A percentile compares a stretch with the other conserved stretches of the same genome.
These are phyloP conservation scores for Cornus controversa DNA, from an alignment of 148 eudicot species.

Conservation along the genomic window DNA sequence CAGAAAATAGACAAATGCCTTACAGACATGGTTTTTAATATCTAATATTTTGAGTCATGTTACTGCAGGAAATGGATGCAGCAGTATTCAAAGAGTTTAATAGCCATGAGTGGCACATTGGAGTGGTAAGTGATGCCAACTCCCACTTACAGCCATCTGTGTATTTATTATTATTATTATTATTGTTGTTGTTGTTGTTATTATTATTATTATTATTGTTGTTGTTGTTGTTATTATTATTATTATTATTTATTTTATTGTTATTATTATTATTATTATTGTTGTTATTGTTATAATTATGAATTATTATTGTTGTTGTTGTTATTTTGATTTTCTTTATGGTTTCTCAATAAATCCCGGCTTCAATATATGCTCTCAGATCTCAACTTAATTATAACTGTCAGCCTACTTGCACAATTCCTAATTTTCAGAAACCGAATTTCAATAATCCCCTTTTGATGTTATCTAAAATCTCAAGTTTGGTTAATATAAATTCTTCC, in stretches of 20 bases:
- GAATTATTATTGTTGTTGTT: no score
- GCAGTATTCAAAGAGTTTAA: constrained; percentile 65
- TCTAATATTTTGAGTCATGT: not conserved
- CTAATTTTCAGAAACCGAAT: not conserved
- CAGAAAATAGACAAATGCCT: not conserved
- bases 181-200: no score
- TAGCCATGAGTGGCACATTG: constrained; percentile 78
- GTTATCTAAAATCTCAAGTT: not conserved
- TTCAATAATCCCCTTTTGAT: no score
- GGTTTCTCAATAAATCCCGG: no score
- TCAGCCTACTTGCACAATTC: not conserved
- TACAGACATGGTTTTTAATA: not conserved
- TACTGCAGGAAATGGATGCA: constrained; percentile 85
- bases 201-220: no score
- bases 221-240: no score
- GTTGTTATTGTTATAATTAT: no score
- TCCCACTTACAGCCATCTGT: not conserved
- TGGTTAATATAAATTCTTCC: not conserved
- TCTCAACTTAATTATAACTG: not conserved
- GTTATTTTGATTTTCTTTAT: no score
- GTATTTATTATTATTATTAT: not conserved
- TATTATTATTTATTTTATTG: no score
- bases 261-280: no score
- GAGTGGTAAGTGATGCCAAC: constrained; percentile 66
- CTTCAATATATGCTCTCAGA: no score